A percentile compares a stretch with the other conserved stretches of the same genome.
Conservation (phyloP, 352 stramenopile genomes). For the Pythium periplocum region DNA sequence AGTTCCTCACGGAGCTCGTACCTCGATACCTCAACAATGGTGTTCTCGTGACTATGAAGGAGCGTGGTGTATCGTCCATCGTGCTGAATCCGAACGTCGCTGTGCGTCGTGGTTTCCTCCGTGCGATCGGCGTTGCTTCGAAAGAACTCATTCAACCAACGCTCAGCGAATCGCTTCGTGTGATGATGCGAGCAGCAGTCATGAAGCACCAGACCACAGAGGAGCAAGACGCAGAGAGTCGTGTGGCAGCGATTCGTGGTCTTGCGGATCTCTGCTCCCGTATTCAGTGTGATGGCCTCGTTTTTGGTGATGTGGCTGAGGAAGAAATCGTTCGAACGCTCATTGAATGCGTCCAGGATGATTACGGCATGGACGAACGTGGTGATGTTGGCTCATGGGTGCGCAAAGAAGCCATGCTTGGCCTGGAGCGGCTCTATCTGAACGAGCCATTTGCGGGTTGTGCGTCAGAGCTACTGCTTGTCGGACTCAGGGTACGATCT, state of each 20-base stretch:
- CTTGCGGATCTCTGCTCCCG: conserved; percentile 83
- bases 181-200: conserved; percentile 38
- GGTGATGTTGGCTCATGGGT: conserved; percentile 98
- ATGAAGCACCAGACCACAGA: conserved; percentile 48
- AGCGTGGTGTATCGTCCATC: conserved; percentile 16
- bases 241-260: conserved; percentile 91
- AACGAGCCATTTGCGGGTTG: conserved; percentile 16
- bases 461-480: conserved; percentile 22
- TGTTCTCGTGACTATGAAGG: conserved; percentile 28
- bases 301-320: conserved; percentile 18
- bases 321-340: conserved; percentile 79
- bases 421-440: conserved; percentile 78
- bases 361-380: conserved; percentile 96
- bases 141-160: conserved; percentile 31
- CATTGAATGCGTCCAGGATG: conserved; percentile 79
- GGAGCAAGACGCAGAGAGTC: conserved; percentile 92
- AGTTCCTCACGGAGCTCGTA: conserved; percentile 46
- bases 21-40: conserved; percentile 53
- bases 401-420: conserved; percentile 92
- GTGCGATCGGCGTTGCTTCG: conserved; percentile 34
- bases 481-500: conserved; percentile 24
- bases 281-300: conserved; percentile 4
- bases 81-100: conserved; percentile 84
- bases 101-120: conserved; percentile 78
- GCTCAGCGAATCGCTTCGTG: conserved; percentile 21